phyloP scores from a whole-genome alignment of 2,329 filamentous ascomycete species.

The Fusarium floridanum region DNA sequence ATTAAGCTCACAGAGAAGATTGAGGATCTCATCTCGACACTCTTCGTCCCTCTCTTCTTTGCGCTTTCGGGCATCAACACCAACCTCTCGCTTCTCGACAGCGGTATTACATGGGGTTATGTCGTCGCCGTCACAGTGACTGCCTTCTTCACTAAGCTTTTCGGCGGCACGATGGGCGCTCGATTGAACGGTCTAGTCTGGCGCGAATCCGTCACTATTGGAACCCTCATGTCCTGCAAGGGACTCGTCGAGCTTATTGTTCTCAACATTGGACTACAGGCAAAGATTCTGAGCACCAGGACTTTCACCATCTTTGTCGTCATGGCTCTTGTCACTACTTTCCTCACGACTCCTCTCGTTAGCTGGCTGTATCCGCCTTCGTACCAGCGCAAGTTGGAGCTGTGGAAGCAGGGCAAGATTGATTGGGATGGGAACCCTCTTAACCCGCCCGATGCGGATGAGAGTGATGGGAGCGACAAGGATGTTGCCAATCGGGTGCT shows the following conservation, averaged over 20 bases:
- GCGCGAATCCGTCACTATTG: conserved; percentile 89
- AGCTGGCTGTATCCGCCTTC: conserved; percentile 77
- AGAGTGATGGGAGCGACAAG: neutral
- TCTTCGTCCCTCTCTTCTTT: conserved; percentile 93
- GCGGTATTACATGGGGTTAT: conserved; percentile 88
- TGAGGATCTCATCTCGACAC: conserved; percentile 85
- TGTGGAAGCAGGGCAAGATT: conserved; percentile 82
- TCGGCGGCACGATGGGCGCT: conserved; percentile 84
- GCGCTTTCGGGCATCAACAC: conserved; percentile 90
- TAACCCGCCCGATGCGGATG: neutral
- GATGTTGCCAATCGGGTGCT: conserved; percentile 21
- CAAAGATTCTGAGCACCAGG: conserved; percentile 52
- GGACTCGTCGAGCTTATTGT: conserved; percentile 94
- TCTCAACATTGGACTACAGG: conserved; percentile 35
- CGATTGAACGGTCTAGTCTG: conserved; percentile 76
- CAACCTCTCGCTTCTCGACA: conserved; percentile 84
- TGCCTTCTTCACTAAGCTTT: conserved; percentile 86
- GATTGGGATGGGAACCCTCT: conserved; percentile 75
- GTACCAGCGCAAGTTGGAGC: conserved; percentile 64
- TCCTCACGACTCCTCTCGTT: conserved; percentile 82
- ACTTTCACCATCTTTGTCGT: conserved; percentile 95
- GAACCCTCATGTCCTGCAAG: conserved; percentile 94
- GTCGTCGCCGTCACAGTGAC: conserved; percentile 84
- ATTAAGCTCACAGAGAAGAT: conserved; percentile 94
- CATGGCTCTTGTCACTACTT: conserved; percentile 89